These are phyloP conservation scores for Beauveria sp. DNA, from an alignment of 2,329 filamentous ascomycete species.

Conservation along the genomic window DNA sequence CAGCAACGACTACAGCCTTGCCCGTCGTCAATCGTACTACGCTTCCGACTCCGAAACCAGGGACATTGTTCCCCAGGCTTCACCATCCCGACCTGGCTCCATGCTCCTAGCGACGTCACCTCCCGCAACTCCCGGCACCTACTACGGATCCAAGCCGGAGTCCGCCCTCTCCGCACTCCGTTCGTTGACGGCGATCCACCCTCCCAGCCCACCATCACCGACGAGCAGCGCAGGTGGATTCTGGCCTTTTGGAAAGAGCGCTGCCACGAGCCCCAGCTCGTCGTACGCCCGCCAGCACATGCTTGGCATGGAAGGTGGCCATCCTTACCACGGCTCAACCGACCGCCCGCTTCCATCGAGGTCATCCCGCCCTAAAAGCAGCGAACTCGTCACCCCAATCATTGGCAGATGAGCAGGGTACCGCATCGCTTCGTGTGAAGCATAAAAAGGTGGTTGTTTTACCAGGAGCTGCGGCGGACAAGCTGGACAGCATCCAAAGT, in stretches of 20 bases:
- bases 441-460: background rate
- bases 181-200: constrained; percentile 39
- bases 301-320: constrained; percentile 46
- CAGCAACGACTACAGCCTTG: constrained; percentile 25
- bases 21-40: constrained; percentile 36
- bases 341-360: constrained; percentile 52
- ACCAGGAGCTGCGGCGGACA: background rate
- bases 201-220: constrained; percentile 50
- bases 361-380: constrained; percentile 53
- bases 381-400: constrained; percentile 56
- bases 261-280: constrained; percentile 43
- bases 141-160: constrained; percentile 25
- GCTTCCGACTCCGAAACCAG: constrained; percentile 43
- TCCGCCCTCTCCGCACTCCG: constrained; percentile 49
- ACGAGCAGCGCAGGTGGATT: constrained; percentile 38
- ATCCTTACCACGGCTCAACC: constrained; percentile 28
- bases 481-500: background rate
- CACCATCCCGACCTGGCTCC: constrained; percentile 52
- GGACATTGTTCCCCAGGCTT: constrained; percentile 57
- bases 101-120: constrained; percentile 46
- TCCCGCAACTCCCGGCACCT: constrained; percentile 36
- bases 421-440: background rate
- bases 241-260: constrained; percentile 44
- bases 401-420: constrained; percentile 36
- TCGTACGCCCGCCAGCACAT: constrained; percentile 39